Base-by-base conservation (phyloP, 208 protist species). In the Trypanosoma lewisi region DNA sequence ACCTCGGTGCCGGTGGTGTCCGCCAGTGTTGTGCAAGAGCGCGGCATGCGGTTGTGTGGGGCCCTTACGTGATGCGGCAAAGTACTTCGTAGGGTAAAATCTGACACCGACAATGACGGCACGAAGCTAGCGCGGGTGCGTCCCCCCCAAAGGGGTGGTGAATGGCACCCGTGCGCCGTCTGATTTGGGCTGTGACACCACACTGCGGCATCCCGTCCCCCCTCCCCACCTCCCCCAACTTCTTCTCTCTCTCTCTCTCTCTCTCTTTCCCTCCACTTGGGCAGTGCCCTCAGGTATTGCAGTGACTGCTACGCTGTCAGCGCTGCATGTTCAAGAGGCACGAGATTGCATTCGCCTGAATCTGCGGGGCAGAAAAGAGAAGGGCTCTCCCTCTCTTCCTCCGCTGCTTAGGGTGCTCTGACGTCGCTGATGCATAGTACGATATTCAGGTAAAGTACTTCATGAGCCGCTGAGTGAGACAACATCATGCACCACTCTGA, bases 61-160 rank as follows among this genome's bases (percentile, higher is more conserved):
- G 16, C 7, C 11, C 39, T 5, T 51, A 25, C 34, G 14, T 58
- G 63, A 68, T 68, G 63, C 16, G 39, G 54, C n/a, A 44, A 50
- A 28, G 45, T 63, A 75, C 66, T 75, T 82, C 63, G 76, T 82
- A 78, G 76, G 76, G 76, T 78, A 82, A 82, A 82, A 82, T 78
- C 76, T 78, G 76, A 78, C 36, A 14, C 42, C 63, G 63, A 68
- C 63, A 50, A 45, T 68, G 63, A 68, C 51, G 63, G 31, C n/a
- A 53, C 50, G 53, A 68, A 60, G 36, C 42, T 44, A 5, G 37
- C 27, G 63, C n/a, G 25, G 30, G 49, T 8, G 3, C 27, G 49
- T 12, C 9, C 49, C 11, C 4, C 34, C 34, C 34, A 4, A 39
- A n/a, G n/a, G n/a, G n/a, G 34, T 39, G 34, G 34, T 39, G 34